phyloP scores from a whole-genome alignment of 1,284 basidiomycete species.

The Trametes versicolor region DNA sequence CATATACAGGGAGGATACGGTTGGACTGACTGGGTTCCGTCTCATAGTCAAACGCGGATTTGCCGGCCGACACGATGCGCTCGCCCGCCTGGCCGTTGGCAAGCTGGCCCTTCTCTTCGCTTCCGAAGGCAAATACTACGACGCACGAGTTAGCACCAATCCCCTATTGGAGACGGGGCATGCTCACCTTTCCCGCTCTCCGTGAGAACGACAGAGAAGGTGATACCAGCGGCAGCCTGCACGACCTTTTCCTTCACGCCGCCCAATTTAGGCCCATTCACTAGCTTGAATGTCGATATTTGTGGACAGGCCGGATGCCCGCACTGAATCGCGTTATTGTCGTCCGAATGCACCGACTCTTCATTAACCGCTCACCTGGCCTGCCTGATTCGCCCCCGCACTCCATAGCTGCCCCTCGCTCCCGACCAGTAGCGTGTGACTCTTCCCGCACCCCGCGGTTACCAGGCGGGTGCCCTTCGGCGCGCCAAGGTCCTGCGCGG shows the following conservation, averaged over 20 bases:
- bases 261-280: slow-evolving; percentile 63
- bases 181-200: slow-evolving; percentile 76
- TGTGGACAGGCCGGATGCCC: slow-evolving; percentile 75
- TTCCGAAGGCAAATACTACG: slow-evolving; percentile 88
- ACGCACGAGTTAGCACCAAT: slow-evolving; percentile 2
- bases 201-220: slow-evolving; percentile 86
- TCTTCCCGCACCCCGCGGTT: slow-evolving; percentile 83
- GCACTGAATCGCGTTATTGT: slow-evolving; percentile 58
- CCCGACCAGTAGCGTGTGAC: slow-evolving; percentile 86
- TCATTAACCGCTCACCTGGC: slow-evolving; percentile 70
- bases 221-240: slow-evolving; percentile 83
- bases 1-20: slow-evolving; percentile 18
- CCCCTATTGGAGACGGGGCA: slow-evolving; percentile 7
- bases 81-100: slow-evolving; percentile 93
- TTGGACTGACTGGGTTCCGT: slow-evolving; percentile 69
- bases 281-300: slow-evolving; percentile 68
- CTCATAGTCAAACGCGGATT: slow-evolving; percentile 85
- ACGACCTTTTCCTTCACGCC: slow-evolving; percentile 72
- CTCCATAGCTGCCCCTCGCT: slow-evolving; percentile 87
- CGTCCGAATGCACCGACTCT: background rate
- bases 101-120: slow-evolving; percentile 92
- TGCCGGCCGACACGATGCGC: slow-evolving; percentile 86
- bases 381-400: slow-evolving; percentile 84
- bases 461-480: slow-evolving; percentile 74
- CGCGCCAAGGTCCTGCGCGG: slow-evolving; percentile 69